Evolutionary conservation across 2,329 filamentous ascomycete genomes (phyloP).

Genomic region (Fusarium buharicum): DNA sequence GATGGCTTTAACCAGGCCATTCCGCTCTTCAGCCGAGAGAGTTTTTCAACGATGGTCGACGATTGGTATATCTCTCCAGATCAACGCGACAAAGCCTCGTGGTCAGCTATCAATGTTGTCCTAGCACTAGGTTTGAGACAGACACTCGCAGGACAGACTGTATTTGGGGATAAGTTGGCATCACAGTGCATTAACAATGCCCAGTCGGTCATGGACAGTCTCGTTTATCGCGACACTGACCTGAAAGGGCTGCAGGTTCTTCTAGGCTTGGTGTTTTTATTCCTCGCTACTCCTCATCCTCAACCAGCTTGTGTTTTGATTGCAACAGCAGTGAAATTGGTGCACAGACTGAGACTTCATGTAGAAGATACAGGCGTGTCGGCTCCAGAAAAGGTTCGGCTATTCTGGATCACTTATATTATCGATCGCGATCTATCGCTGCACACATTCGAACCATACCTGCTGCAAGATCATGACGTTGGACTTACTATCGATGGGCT

Average conservation of each 20-base stretch:
- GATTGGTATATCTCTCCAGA: constrained; percentile 48
- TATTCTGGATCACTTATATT: constrained; percentile 56
- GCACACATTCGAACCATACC: too few species aligned
- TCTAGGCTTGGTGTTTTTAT: constrained; percentile 52
- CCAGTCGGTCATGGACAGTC: constrained; percentile 52
- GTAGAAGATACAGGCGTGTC: constrained; percentile 43
- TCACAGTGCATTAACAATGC: constrained; percentile 52
- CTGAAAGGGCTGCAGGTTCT: constrained; percentile 54
- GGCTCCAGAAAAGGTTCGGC: constrained; percentile 50
- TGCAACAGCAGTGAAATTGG: constrained; percentile 53
- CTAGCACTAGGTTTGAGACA: constrained; percentile 52
- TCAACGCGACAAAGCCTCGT: constrained; percentile 42
- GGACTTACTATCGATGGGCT: too few species aligned
- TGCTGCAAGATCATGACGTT: too few species aligned
- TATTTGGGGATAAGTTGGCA: constrained; percentile 28
- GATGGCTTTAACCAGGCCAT: constrained; percentile 49
- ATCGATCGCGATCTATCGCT: constrained; percentile 43
- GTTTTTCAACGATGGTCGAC: constrained; percentile 52
- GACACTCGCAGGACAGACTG: constrained; percentile 7
- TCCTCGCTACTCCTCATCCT: constrained; percentile 52
- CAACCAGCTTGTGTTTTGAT: constrained; percentile 53
- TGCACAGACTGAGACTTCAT: constrained; percentile 52
- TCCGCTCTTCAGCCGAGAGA: constrained; percentile 52
- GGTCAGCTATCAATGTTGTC: constrained; percentile 55
- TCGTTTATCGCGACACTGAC: constrained; percentile 53